phyloP scores from a whole-genome alignment of 2,329 filamentous ascomycete genomes.

The Colletotrichum neosansevieriae region DNA sequence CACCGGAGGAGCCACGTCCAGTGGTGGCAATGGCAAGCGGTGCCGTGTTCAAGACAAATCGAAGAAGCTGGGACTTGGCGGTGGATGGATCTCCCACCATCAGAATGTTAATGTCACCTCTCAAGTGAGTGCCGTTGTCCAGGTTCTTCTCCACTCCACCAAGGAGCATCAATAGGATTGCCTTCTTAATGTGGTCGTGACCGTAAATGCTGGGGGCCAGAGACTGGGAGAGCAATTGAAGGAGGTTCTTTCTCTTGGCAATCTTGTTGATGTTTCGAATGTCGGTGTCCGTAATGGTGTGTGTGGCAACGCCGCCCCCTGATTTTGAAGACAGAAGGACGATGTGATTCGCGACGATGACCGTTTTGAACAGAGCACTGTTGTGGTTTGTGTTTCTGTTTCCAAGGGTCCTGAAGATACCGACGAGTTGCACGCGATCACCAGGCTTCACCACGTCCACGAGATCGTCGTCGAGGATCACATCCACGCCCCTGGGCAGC shows the following conservation, averaged over 20 bases:
- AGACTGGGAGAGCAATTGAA: slow-evolving; percentile 92
- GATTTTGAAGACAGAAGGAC: slow-evolving; percentile 96
- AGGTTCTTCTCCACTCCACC: slow-evolving; percentile 98
- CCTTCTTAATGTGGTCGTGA: slow-evolving; percentile 98
- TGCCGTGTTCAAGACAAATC: slow-evolving; percentile 97
- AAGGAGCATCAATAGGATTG: slow-evolving; percentile 93
- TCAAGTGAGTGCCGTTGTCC: slow-evolving; percentile 96
- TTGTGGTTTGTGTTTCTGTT: slow-evolving; percentile 93
- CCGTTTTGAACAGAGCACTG: slow-evolving; percentile 93
- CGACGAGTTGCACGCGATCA: slow-evolving; percentile 96
- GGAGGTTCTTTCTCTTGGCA: slow-evolving; percentile 92
- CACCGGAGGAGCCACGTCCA: slow-evolving; percentile 94
- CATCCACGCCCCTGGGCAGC: slow-evolving; percentile 93
- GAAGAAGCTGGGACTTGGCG: slow-evolving; percentile 96
- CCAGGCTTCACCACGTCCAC: slow-evolving; percentile 96
- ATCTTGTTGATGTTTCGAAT: slow-evolving; percentile 99
- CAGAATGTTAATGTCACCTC: slow-evolving; percentile 98
- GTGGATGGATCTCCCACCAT: slow-evolving; percentile 99
- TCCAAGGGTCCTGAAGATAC: slow-evolving; percentile 92
- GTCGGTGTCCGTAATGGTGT: slow-evolving; percentile 93
- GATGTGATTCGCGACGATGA: slow-evolving; percentile 94
- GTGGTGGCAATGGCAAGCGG: slow-evolving; percentile 97
- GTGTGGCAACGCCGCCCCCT: slow-evolving; percentile 91
- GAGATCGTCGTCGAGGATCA: slow-evolving; percentile 95
- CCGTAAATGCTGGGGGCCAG: slow-evolving; percentile 97